Evolutionary conservation across 208 protist species (phyloP).

Genomic region (Phytomonas sp.): DNA sequence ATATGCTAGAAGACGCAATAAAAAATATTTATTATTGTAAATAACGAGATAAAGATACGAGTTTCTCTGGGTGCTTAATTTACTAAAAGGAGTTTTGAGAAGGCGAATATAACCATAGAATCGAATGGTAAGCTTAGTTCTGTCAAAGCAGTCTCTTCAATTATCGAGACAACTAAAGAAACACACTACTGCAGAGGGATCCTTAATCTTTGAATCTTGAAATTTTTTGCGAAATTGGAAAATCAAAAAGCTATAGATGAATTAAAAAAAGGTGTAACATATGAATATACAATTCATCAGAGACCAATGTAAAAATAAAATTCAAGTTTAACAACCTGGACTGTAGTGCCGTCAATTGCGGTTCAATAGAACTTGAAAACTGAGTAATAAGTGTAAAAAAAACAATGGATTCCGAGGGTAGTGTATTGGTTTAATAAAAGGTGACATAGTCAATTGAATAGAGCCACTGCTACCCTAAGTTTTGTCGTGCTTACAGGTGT

Average conservation of each 20-base stretch:
- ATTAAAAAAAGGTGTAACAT: neutral
- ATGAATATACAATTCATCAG: neutral
- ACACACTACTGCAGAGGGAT: neutral
- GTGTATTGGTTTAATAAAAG: neutral
- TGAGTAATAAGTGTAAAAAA: neutral
- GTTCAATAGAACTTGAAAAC: neutral
- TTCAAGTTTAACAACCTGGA: neutral
- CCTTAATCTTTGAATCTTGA: neutral
- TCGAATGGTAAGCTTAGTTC: neutral
- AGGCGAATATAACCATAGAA: neutral
- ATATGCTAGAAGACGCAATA: conserved; percentile 6
- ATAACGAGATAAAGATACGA: conserved; percentile 7
- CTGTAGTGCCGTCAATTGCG: neutral
- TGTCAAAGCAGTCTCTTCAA: neutral
- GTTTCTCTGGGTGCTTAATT: neutral
- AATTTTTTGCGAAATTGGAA: neutral
- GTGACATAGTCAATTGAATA: neutral
- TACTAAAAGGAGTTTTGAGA: neutral
- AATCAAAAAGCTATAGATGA: neutral
- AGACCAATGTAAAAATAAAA: neutral
- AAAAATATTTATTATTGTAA: conserved; percentile 2
- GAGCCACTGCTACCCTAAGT: neutral
- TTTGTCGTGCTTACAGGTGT: neutral
- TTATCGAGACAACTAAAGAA: neutral
- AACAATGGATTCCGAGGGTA: neutral